Evolutionary conservation across 306 rosid species (phyloP), one percentile per base, ranked within the genome.

Genomic region (Canavalia ensiformis): DNA sequence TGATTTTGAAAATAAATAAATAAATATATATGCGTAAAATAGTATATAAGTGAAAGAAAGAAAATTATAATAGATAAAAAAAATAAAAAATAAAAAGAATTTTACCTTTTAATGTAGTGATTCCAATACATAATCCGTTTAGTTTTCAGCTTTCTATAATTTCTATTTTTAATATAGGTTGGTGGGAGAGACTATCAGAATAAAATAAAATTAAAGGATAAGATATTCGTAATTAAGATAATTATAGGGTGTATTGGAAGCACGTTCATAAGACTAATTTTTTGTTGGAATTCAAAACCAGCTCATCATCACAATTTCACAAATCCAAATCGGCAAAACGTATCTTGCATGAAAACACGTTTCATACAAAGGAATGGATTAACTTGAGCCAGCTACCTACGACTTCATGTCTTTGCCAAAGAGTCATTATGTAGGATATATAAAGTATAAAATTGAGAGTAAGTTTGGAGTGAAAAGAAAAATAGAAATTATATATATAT

Each of bases 191-290:
- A 69, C 52, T 39, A 49, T 6, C 10, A 47, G 33, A 80, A 71
- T 62, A 59, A 80, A 75, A 71, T 72, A 28, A 50, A 80, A 80
- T 8, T 25, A 29, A 72, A 50, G 79, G 67, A 41, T 52, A 39
- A 9, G 74, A 81, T 18, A 18, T 72, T 72, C 10, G 42, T 39
- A 30, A 18, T 18, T 18, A 18, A 62, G 49, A 81, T 60, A 63
- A 63, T 42, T 71, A 77, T 45, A 71, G 71, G 71, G 64, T 77
- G 82, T 71, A 44, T 45, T 62, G 75, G 29, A 75, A 77, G 52
- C 75, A 67, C 81, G 63, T 47, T 72, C 54, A 2, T 35, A 28
- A 33, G 54, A 63, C 59, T 78, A 68, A 18, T 18, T 29, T 67
- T 42, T 78, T 67, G 39, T 41, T 72, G 12, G 5, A 45, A 62